Evolutionary conservation across 768 basidiomycete genomes (phyloP).

Genomic region (Mycena chlorophos): DNA sequence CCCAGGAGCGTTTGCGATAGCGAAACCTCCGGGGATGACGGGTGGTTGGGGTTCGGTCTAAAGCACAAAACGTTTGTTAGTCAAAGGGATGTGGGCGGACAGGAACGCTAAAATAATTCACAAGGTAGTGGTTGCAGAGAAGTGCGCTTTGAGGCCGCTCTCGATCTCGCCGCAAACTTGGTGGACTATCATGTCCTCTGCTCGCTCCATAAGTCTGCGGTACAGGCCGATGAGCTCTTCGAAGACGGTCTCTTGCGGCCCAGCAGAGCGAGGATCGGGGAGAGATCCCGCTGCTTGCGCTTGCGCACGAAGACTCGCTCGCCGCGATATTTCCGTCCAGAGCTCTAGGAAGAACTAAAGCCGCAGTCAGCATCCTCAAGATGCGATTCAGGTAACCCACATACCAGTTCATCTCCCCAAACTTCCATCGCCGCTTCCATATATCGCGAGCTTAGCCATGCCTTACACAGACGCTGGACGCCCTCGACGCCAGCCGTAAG

Average conservation of each 20-base stretch:
- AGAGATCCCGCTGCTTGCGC: conserved; percentile 51
- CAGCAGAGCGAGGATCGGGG: conserved; percentile 42
- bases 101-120: conserved; percentile 26
- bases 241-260: conserved; percentile 70
- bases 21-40: conserved; percentile 39
- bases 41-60: conserved; percentile 23
- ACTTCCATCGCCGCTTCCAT: conserved; percentile 64
- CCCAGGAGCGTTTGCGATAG: conserved; percentile 72
- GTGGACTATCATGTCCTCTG: conserved; percentile 86
- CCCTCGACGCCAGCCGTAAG: conserved; percentile 86
- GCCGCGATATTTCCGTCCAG: conserved; percentile 74
- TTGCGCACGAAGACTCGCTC: conserved; percentile 56
- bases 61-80: conserved; percentile 2
- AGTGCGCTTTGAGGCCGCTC: conserved; percentile 68
- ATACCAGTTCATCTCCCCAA: conserved; percentile 91
- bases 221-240: conserved; percentile 73
- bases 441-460: conserved; percentile 77
- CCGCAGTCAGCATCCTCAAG: not conserved
- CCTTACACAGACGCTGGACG: conserved; percentile 81
- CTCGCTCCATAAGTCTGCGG: conserved; percentile 56
- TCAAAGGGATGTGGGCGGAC: not conserved
- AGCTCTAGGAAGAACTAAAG: conserved; percentile 89
- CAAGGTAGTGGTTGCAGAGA: conserved; percentile 52
- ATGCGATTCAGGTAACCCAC: conserved; percentile 25
- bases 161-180: conserved; percentile 85